A percentile compares a stretch with the other conserved stretches of the same genome.
These are phyloP conservation scores for Citrus cavaleriei DNA, from an alignment of 345 rosid species.

Conservation along the genomic window DNA sequence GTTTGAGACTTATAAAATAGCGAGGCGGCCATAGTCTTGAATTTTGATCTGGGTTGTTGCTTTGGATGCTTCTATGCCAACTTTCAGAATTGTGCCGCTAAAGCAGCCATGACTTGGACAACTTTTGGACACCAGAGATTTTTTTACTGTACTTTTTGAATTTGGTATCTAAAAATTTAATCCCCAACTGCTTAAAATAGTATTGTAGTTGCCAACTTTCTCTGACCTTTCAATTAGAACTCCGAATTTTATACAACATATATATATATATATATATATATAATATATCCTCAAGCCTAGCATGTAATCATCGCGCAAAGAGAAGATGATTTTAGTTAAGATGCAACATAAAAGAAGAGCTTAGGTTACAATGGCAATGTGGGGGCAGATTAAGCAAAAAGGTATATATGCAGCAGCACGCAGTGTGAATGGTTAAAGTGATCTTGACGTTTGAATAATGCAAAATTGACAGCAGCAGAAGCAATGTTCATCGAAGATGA, in stretches of 20 bases:
- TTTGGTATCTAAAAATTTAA: neutral
- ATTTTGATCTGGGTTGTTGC: slow-evolving; percentile 3
- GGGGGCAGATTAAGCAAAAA: neutral
- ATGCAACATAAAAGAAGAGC: neutral
- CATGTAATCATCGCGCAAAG: slow-evolving; percentile 3
- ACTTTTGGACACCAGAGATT: slow-evolving; percentile 11
- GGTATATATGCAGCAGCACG: neutral
- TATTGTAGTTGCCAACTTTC: slow-evolving; percentile 6
- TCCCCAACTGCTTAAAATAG: slow-evolving; percentile 9
- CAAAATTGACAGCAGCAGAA: neutral
- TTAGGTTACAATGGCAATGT: slow-evolving; percentile 1
- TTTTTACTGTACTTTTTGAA: slow-evolving; percentile 1
- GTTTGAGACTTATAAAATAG: too few relatives aligned
- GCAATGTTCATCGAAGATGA: neutral
- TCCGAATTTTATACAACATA: slow-evolving; percentile 1
- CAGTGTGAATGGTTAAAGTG: slow-evolving; percentile 1
- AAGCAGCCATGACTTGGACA: slow-evolving; percentile 20
- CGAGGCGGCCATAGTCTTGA: too few relatives aligned
- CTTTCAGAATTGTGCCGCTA: slow-evolving; percentile 11
- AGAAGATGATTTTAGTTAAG: neutral
- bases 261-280: too few relatives aligned
- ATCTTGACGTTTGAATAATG: neutral
- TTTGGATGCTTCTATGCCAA: slow-evolving; percentile 31
- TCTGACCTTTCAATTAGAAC: neutral
- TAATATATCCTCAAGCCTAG: slow-evolving; percentile 1